Base-by-base conservation (phyloP, 1,284 basidiomycete species). In the Violaceomyces palustris region DNA sequence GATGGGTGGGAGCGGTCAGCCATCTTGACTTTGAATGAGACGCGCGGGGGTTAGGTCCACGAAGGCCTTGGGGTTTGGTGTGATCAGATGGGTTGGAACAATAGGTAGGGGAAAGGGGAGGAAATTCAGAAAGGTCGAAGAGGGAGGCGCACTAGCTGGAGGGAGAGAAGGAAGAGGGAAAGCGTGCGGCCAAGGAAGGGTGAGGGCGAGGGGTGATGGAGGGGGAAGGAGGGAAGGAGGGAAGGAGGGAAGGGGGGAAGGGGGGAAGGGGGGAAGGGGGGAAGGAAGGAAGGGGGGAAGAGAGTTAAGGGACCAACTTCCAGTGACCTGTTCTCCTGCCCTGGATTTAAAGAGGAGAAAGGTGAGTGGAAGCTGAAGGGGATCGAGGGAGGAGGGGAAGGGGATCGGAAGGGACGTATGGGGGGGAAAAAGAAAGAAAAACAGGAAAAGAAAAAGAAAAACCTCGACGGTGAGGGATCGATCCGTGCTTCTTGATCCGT, bases 1-100 rank as follows among this genome's bases (percentile, higher is more conserved):
- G 63, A 62, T n/a, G 55, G 53, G 40, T 65, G 64, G 25, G 46
- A 49, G 21, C 60, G 51, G 45, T 67, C 55, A 36, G 50, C 51
- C 67, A 67, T 69, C 35, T 27, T 38, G 35, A 17, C 10, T n/a
- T 9, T 9, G 10, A 28, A 28, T 9, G 9, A 9, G 27, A 28
- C n/a, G 10, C 27, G 27, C n/a, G n/a, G 27, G 10, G 27, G 27
- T 9, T 28, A 28, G 9, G 27, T 28, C n/a, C 27, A 10, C 18
- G 28, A 23, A 12, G 34, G 26, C 37, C 10, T 29, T 9, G 41
- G 37, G 19, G 17, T 15, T 14, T 4, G 25, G 3, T 22, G 35
- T 35, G 11, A 22, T 12, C 21, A 25, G 33, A 21, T 17, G 22
- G 12, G 23, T 18, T 21, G 18, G 18, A 18, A 15, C 22, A 15